Evolutionary conservation across 2,329 filamentous ascomycete species (phyloP).

Genomic region (Epichloe glyceriae): DNA sequence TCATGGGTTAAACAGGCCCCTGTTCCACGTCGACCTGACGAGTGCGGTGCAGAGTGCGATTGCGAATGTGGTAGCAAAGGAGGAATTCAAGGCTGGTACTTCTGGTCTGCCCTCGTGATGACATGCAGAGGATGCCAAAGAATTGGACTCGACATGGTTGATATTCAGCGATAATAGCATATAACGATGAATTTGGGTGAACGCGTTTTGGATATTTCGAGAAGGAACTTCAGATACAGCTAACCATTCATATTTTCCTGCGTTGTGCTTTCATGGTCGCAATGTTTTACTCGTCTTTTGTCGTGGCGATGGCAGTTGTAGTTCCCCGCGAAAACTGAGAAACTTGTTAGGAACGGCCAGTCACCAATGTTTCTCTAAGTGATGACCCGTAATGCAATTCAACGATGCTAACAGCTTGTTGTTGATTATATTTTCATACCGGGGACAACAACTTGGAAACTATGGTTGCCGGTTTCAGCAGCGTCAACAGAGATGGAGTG

Average conservation of each 20-base stretch:
- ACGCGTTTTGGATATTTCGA: neutral
- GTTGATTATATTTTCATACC: too few species aligned
- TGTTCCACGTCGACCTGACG: constrained; percentile 90
- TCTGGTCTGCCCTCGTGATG: neutral
- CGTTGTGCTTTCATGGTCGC: too few species aligned
- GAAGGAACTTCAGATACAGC: too few species aligned
- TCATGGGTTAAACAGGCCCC: constrained; percentile 73
- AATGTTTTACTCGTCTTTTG: too few species aligned
- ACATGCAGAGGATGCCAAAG: neutral
- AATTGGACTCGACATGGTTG: neutral
- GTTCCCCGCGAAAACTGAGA: too few species aligned
- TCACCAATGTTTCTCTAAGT: too few species aligned
- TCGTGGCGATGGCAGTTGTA: too few species aligned
- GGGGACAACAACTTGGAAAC: neutral
- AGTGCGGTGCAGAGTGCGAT: constrained; percentile 81
- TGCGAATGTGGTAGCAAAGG: constrained; percentile 54
- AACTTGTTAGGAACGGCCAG: too few species aligned
- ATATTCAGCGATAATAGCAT: neutral
- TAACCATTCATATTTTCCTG: too few species aligned
- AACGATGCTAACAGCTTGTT: too few species aligned
- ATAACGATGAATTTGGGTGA: neutral
- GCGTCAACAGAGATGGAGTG: neutral
- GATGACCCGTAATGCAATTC: too few species aligned
- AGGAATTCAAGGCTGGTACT: constrained; percentile 16
- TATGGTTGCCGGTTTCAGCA: neutral